Base-by-base conservation (phyloP, 2,329 filamentous ascomycete genomes). In the Apiospora rasikravindrae region DNA sequence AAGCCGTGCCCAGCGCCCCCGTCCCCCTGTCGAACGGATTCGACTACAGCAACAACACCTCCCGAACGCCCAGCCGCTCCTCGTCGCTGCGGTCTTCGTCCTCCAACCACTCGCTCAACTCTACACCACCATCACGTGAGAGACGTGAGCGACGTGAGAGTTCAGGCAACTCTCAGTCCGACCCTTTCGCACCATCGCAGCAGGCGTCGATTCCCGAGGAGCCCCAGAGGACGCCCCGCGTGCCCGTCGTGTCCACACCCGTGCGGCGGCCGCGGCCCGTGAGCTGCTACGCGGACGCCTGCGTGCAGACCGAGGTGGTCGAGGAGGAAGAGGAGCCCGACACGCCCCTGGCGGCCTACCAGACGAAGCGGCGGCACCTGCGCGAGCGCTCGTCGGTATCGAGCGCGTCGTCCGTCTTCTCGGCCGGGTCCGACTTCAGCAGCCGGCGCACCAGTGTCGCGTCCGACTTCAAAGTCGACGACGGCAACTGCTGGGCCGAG, bases 361-460 rank as follows among this genome's bases (percentile, higher is more conserved):
- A 37, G 19, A 10, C 26, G n/a, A 19, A 22, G 37, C 53, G 11
- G 24, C 71, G 45, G 2, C 49, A 44, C 7, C 40, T 45, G 26
- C 66, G 66, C 66, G 74, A 74, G 37, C 75, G 74, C 10, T 75
- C 76, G 16, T 75, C 74, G 0, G 73, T 73, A 0, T 72, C 70
- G 26, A 75, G 72, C 14, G 49, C 57, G 3, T 75, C 76, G 7
- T 74, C 73, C 6, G 76, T 76, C 2, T 78, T 75, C 6, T 70
- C 72, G 1, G 24, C 47, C 61, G 8, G 69, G 16, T 73, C 72
- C 14, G 72, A 57, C 40, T 33, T 61, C 3, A 73, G 72, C 26
- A 80, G 77, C 69, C 76, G 78, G 61, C 76, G 78, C 14, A 76
- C 77, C 4, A 78, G 78, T 68, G 61, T 79, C 64, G 74, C 26